Evolutionary conservation across 257 asterid species (phyloP).

Genomic region (Salvia splendens): DNA sequence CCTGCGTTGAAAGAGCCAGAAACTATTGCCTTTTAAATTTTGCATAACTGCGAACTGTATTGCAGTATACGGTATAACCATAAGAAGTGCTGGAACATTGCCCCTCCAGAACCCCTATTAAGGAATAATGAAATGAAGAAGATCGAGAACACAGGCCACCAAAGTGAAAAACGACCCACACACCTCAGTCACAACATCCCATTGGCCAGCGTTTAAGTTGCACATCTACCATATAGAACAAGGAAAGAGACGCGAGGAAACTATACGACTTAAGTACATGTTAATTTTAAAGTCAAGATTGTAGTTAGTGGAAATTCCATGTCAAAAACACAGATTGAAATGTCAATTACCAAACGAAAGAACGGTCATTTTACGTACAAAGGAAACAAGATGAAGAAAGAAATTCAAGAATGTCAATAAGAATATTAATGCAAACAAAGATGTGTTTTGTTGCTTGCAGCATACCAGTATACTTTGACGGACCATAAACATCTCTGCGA

Average conservation of each 20-base stretch:
- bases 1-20: constrained; percentile 91
- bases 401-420: not conserved
- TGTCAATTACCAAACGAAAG: not conserved
- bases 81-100: constrained; percentile 87
- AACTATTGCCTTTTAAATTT: constrained; percentile 67
- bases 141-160: not conserved
- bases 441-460: constrained; percentile 87
- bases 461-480: constrained; percentile 80
- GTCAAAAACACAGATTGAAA: not conserved
- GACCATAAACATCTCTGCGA: constrained; percentile 46
- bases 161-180: not conserved
- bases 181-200: not conserved
- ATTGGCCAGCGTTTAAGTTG: too few species aligned
- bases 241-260: too few species aligned
- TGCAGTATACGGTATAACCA: constrained; percentile 94
- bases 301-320: not conserved
- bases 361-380: not conserved
- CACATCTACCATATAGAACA: not conserved
- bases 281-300: not conserved
- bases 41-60: constrained; percentile 84
- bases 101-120: constrained; percentile 96
- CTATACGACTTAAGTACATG: too few species aligned
- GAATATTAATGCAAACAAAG: constrained; percentile 24
- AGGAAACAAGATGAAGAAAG: not conserved
- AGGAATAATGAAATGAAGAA: constrained; percentile 13